Evolutionary conservation across 2,329 filamentous ascomycete genomes (phyloP).

Genomic region (Lecanicillium sp.): DNA sequence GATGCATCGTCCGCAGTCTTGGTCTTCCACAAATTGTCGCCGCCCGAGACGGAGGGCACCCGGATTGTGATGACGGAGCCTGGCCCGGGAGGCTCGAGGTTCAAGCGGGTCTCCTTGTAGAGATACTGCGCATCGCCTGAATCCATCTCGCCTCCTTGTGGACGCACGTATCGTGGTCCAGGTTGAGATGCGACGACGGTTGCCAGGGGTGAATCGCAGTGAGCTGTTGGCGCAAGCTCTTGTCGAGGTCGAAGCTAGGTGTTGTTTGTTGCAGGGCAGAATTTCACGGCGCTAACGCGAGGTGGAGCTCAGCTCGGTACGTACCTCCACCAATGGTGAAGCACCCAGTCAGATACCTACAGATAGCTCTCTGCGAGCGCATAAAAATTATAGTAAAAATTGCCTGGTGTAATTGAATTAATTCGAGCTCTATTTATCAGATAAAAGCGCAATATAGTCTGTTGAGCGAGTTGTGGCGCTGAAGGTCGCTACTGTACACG

Average conservation of each 20-base stretch:
- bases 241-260: slow-evolving; percentile 2
- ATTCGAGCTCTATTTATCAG: too few species aligned
- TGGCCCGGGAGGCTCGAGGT: slow-evolving; percentile 65
- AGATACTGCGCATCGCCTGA: slow-evolving; percentile 54
- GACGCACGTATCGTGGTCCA: slow-evolving; percentile 14
- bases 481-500: too few species aligned
- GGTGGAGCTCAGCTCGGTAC: slow-evolving; percentile 5
- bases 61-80: slow-evolving; percentile 64
- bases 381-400: too few species aligned
- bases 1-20: slow-evolving; percentile 24
- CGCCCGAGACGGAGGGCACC: slow-evolving; percentile 48
- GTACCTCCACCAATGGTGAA: slow-evolving; percentile 2
- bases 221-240: not conserved
- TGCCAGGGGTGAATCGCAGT: not conserved
- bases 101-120: slow-evolving; percentile 83
- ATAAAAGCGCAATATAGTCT: too few species aligned
- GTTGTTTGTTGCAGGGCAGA: slow-evolving; percentile 6
- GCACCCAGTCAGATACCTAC: too few species aligned
- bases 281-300: slow-evolving; percentile 1
- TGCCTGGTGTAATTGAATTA: too few species aligned
- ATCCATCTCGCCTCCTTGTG: slow-evolving; percentile 57
- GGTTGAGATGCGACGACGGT: too few species aligned
- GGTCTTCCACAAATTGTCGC: slow-evolving; percentile 31
- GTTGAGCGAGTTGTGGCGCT: too few species aligned
- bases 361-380: too few species aligned